Evolutionary conservation across 805 yeast genomes (phyloP).

Genomic region (Candida multigemmis): DNA sequence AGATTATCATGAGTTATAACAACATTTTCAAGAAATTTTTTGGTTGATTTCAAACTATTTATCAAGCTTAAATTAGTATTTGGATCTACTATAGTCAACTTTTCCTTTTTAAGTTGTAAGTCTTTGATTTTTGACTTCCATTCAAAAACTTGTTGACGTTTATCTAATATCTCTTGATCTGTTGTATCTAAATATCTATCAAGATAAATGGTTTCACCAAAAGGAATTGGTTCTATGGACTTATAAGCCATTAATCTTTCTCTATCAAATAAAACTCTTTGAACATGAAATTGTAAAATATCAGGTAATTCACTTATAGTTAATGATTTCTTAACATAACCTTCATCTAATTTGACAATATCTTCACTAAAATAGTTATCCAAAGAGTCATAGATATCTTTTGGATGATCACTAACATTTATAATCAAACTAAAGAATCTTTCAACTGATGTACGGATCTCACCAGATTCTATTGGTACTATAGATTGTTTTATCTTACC

Average conservation of each 20-base stretch:
- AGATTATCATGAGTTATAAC: constrained; percentile 22
- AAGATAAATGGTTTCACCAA: constrained; percentile 68
- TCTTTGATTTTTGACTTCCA: constrained; percentile 51
- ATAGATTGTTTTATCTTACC: constrained; percentile 81
- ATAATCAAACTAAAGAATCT: constrained; percentile 75
- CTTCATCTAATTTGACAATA: constrained; percentile 57
- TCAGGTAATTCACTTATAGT: constrained; percentile 69
- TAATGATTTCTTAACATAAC: constrained; percentile 63
- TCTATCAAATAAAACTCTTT: constrained; percentile 85
- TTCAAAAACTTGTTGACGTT: constrained; percentile 46
- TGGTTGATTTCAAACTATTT: constrained; percentile 44
- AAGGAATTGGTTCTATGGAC: constrained; percentile 73
- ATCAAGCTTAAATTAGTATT: constrained; percentile 21
- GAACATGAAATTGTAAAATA: constrained; percentile 85
- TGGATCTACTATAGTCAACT: constrained; percentile 33
- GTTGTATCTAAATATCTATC: constrained; percentile 79
- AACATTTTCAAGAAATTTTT: constrained; percentile 42
- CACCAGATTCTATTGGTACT: constrained; percentile 35
- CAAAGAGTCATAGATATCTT: constrained; percentile 81
- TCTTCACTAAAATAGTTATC: constrained; percentile 80
- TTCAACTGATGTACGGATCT: constrained; percentile 39
- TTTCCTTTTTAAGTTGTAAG: constrained; percentile 34
- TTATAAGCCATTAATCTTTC: constrained; percentile 68
- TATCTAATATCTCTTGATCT: constrained; percentile 42
- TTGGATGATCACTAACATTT: constrained; percentile 82